Evolutionary conservation across 78 protist genomes (phyloP).

Genomic region (Isochrysis galbana): DNA sequence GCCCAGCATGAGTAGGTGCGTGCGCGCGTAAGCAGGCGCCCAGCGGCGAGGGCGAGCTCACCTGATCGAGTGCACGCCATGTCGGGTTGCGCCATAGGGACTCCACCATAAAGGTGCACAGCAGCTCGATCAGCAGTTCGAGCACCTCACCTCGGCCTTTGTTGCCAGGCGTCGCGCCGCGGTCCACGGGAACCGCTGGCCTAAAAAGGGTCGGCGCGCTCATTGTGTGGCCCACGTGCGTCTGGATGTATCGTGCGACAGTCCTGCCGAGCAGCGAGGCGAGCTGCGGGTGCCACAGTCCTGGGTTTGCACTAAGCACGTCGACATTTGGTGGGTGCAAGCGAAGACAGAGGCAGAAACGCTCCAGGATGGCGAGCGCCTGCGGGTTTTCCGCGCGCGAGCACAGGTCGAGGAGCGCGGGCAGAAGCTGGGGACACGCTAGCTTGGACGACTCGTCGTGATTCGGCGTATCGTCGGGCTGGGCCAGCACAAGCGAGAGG

Average conservation of each 20-base stretch:
- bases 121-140: not conserved
- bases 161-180: no score
- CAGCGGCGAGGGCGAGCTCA: no score
- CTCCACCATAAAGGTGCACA: not conserved
- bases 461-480: not conserved
- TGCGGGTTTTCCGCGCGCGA: not conserved
- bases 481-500: not conserved
- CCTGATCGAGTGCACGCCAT: slow-evolving; percentile 11
- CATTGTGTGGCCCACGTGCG: no score
- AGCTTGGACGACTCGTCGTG: not conserved
- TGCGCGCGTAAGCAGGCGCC: no score
- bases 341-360: not conserved
- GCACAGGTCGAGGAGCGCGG: not conserved
- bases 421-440: not conserved
- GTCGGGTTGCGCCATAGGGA: not conserved
- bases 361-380: not conserved
- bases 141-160: not conserved
- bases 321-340: not conserved
- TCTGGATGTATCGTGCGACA: no score
- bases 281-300: not conserved
- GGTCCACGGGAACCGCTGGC: no score
- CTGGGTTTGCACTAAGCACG: not conserved
- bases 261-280: not conserved
- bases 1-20: no score
- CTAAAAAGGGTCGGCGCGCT: no score